Evolutionary conservation across 352 stramenopile genomes (phyloP).

Genomic region (Phytopythium helicoides): DNA sequence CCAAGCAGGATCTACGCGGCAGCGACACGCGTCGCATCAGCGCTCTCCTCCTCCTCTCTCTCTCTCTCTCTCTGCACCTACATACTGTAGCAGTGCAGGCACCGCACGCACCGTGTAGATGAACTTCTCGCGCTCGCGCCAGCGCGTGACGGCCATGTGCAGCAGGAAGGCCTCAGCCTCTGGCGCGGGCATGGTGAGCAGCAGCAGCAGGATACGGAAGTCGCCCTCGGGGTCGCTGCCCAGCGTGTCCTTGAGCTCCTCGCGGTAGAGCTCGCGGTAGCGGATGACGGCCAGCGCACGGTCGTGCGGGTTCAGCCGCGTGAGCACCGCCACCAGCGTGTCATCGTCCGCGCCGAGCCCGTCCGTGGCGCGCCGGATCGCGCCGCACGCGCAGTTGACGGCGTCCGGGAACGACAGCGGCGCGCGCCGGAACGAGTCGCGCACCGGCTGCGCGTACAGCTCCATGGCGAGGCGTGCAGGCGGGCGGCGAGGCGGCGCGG

Average conservation of each 20-base stretch:
- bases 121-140: conserved; percentile 57
- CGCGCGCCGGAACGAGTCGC: conserved; percentile 31
- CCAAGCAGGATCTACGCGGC: conserved; percentile 66
- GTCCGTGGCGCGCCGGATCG: conserved; percentile 61
- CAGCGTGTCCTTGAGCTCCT: conserved; percentile 60
- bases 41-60: too few relatives aligned
- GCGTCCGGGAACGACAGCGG: conserved; percentile 32
- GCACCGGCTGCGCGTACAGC: conserved; percentile 37
- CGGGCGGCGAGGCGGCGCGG: too few relatives aligned
- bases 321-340: conserved; percentile 50
- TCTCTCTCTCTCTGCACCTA: too few relatives aligned
- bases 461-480: conserved; percentile 17
- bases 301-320: conserved; percentile 38
- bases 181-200: conserved; percentile 57
- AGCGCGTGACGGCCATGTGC: conserved; percentile 44
- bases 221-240: conserved; percentile 63
- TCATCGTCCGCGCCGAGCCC: conserved; percentile 70
- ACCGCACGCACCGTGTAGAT: conserved; percentile 53
- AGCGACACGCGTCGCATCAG: too few relatives aligned
- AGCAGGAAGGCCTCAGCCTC: conserved; percentile 72
- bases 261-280: conserved; percentile 65
- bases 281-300: conserved; percentile 58
- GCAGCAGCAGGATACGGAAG: conserved; percentile 64
- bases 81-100: too few relatives aligned
- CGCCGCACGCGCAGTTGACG: conserved; percentile 53